phyloP scores from a whole-genome alignment of 441 rosid species.

The Euphorbia schlechtendalii region DNA sequence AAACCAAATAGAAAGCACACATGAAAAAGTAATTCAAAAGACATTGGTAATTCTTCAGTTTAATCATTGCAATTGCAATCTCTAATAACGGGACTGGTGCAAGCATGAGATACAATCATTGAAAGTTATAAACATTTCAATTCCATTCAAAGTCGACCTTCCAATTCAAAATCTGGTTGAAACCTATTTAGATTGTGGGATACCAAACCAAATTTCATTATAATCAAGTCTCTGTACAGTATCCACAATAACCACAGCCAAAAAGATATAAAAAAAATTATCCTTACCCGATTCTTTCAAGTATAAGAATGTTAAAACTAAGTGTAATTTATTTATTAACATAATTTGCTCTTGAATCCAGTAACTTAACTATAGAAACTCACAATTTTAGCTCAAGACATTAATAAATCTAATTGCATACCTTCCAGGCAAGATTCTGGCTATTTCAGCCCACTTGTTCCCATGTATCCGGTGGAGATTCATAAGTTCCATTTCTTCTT shows the following conservation, averaged over 20 bases:
- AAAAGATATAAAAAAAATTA: too few species aligned
- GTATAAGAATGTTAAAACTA: not conserved
- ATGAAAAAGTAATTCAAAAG: not conserved
- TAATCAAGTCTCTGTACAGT: too few species aligned
- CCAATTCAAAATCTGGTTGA: not conserved
- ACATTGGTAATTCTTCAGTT: not conserved
- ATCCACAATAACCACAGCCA: too few species aligned
- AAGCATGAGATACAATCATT: not conserved
- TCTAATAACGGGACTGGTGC: not conserved
- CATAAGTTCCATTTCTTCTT: constrained; percentile 83
- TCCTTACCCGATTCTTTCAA: not conserved
- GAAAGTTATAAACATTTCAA: not conserved
- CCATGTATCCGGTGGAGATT: constrained; percentile 70
- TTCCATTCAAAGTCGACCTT: not conserved
- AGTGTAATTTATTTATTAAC: too few species aligned
- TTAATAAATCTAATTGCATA: constrained; percentile 22
- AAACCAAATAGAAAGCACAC: not conserved
- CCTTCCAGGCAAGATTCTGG: constrained; percentile 98
- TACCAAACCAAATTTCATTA: not conserved
- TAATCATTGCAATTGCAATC: not conserved
- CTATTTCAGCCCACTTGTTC: constrained; percentile 98
- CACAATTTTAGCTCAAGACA: not conserved
- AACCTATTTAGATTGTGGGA: not conserved
- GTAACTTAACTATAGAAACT: not conserved
- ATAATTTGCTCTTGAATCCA: not conserved